Evolutionary conservation across 2,329 filamentous ascomycete species (phyloP).

Genomic region (Berkeleyomyces rouxiae): DNA sequence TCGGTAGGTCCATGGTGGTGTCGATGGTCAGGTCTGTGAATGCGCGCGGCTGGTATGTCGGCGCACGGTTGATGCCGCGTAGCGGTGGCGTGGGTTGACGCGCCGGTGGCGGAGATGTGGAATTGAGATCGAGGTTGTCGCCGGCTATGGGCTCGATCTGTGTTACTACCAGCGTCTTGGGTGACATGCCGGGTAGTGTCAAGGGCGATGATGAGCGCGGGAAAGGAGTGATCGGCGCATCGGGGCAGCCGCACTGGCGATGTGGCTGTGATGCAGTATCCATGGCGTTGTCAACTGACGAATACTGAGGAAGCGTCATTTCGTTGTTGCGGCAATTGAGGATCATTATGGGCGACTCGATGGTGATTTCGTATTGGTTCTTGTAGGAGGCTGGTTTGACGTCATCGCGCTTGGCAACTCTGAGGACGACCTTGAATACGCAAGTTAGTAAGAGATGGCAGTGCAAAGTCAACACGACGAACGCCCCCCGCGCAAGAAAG

Average conservation of each 20-base stretch:
- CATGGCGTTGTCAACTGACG: slow-evolving; percentile 32
- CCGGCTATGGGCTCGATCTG: not conserved
- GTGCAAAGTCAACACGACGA: not conserved
- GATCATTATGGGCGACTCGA: slow-evolving; percentile 87
- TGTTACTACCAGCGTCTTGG: slow-evolving; percentile 2
- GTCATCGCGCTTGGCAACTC: slow-evolving; percentile 68
- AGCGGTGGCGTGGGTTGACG: not conserved
- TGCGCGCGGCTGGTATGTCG: slow-evolving; percentile 74
- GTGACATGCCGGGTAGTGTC: not conserved
- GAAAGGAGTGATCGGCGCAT: slow-evolving; percentile 20
- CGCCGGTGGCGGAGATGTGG: not conserved
- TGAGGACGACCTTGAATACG: slow-evolving; percentile 65
- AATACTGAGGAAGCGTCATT: slow-evolving; percentile 68
- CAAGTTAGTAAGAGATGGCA: not conserved
- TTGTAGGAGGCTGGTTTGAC: slow-evolving; percentile 55
- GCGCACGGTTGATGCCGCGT: slow-evolving; percentile 48
- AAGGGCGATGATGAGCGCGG: not conserved
- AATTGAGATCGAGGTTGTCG: not conserved
- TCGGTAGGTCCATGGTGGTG: slow-evolving; percentile 16
- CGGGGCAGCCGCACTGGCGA: slow-evolving; percentile 37
- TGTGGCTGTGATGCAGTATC: slow-evolving; percentile 33
- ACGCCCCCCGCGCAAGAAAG: not conserved
- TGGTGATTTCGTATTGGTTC: slow-evolving; percentile 88
- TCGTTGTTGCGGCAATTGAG: slow-evolving; percentile 90
- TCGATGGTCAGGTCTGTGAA: slow-evolving; percentile 46